Base-by-base conservation (phyloP, 208 protist genomes). In the Leishmania braziliensis region DNA sequence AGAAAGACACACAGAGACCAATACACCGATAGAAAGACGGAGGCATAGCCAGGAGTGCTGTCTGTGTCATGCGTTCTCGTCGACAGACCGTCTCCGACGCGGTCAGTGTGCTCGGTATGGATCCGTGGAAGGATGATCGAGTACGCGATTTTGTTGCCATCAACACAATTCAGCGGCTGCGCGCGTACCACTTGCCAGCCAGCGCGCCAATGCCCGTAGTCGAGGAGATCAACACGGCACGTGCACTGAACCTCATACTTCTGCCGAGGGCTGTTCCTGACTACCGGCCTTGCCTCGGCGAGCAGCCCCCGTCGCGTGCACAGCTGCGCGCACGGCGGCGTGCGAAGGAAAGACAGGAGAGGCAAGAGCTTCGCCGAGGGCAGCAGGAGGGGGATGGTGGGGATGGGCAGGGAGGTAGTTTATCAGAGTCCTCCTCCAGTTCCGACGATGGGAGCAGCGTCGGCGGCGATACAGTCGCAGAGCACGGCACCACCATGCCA, bases 101-200 rank as follows among this genome's bases (percentile, higher is more conserved):
- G 23, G 79, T 87, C 36, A 77, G 69, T 20, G 71, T 82, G 10
- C 84, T 81, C 4, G 86, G 88, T 50, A 95, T 96, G 91, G 93
- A 96, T 81, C 90, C 91, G 12, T 96, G 93, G 92, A 94, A 93
- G 56, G 93, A 96, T 70, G 93, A 96, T 73, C 83, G 93, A 26
- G 90, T 89, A 62, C 87, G 93, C 51, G 93, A 96, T 79, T 96
- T 95, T 70, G 86, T 96, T n/a, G 89, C 90, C 20, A 83, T 96
- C 56, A 96, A 96, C 88, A 93, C 90, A 18, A 95, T 96, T 71
- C 91, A 94, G 76, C 88, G 93, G 4, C 88, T 96, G 16, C 93
- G 91, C 48, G 88, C 89, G 26, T 96, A 95, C 69, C 93, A 96
- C 79, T 79, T 91, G 66, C 73, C 83, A 14, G n/a, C 48, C 6